These are phyloP conservation scores for Amanita fuliginea DNA, from an alignment of 768 basidiomycete species.

Conservation along the genomic window DNA sequence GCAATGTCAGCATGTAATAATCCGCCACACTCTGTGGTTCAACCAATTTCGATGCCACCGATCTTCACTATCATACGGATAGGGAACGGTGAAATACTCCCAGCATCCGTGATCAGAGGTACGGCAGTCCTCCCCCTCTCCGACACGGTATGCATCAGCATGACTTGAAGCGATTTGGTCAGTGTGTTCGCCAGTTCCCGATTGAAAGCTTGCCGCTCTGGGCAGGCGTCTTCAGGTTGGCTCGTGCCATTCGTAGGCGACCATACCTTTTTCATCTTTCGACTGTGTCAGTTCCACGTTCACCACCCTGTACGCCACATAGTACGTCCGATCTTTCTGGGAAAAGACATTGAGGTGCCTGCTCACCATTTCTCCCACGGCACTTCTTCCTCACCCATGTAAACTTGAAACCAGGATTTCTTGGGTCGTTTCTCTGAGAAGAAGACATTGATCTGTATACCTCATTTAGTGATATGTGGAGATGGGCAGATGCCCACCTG, in stretches of 20 bases:
- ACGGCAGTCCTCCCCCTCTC: slow-evolving; percentile 66
- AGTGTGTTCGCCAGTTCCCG: slow-evolving; percentile 48
- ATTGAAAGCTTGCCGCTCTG: slow-evolving; percentile 42
- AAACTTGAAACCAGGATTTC: slow-evolving; percentile 70
- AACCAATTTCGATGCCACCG: slow-evolving; percentile 51
- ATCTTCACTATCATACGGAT: slow-evolving; percentile 58
- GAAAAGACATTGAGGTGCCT: background rate
- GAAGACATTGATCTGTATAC: slow-evolving; percentile 51
- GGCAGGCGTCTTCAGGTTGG: background rate
- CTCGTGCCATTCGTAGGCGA: background rate
- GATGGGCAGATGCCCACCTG: slow-evolving; percentile 33
- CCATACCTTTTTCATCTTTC: slow-evolving; percentile 46
- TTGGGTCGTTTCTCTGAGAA: slow-evolving; percentile 70
- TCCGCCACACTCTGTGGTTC: background rate
- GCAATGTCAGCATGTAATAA: no score
- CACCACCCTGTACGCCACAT: slow-evolving; percentile 42
- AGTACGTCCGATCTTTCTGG: background rate
- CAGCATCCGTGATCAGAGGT: slow-evolving; percentile 68
- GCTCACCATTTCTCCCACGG: slow-evolving; percentile 79
- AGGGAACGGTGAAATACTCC: slow-evolving; percentile 74
- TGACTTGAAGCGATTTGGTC: slow-evolving; percentile 54
- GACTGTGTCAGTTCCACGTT: slow-evolving; percentile 74
- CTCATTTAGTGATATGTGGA: background rate
- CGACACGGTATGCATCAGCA: slow-evolving; percentile 71
- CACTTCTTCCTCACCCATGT: slow-evolving; percentile 68